These are phyloP conservation scores for Dactylorhiza incarnata DNA, from an alignment of 106 monocot genomes.

Conservation along the genomic window DNA sequence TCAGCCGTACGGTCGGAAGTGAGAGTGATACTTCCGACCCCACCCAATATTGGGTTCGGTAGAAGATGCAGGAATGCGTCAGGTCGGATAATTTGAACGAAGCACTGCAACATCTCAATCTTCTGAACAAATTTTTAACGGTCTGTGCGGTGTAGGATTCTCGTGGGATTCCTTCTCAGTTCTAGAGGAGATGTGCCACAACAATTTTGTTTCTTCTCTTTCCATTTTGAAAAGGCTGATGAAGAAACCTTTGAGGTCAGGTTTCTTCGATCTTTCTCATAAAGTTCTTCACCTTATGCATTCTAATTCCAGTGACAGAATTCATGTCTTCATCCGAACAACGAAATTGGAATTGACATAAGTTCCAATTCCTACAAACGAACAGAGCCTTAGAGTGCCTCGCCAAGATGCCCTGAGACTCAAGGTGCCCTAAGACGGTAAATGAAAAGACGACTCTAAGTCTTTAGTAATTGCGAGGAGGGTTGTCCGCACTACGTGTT, in stretches of 20 bases:
- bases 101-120: conserved; percentile 18
- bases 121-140: conserved; percentile 31
- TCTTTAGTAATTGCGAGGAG: too few relatives aligned
- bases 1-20: background rate
- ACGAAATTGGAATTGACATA: too few relatives aligned
- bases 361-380: too few relatives aligned
- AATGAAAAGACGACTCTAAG: too few relatives aligned
- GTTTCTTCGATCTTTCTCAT: conserved; percentile 12
- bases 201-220: conserved; percentile 39
- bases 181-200: conserved; percentile 36
- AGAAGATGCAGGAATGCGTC: conserved; percentile 39
- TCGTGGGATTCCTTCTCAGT: conserved; percentile 28
- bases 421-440: too few relatives aligned
- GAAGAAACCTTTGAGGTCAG: conserved; percentile 37
- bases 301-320: too few relatives aligned
- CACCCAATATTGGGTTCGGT: background rate
- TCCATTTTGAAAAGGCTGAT: conserved; percentile 24
- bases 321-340: too few relatives aligned
- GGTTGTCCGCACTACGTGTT: too few relatives aligned
- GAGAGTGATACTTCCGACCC: background rate
- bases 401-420: too few relatives aligned
- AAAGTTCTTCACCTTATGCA: conserved; percentile 33
- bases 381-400: too few relatives aligned
- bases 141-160: conserved; percentile 24
- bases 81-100: conserved; percentile 29